Percentiles rank a stretch among this genome's conserved stretches.
Evolutionary conservation across 2,329 filamentous ascomycete species (phyloP).

Genomic region (Polychaeton citri): DNA sequence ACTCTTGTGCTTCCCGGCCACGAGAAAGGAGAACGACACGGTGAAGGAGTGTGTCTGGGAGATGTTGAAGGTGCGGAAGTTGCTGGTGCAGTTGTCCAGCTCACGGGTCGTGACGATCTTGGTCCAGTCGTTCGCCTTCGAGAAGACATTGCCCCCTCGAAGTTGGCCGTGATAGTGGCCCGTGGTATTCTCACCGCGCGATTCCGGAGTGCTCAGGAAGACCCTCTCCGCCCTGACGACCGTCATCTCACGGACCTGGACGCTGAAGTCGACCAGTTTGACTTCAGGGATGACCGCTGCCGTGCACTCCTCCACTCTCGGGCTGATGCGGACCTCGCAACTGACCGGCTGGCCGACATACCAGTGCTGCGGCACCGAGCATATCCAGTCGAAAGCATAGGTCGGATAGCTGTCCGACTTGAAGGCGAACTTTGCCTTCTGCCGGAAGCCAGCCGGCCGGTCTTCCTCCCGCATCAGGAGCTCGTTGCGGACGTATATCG

Average conservation of each 20-base stretch:
- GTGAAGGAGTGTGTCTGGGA: slow-evolving; percentile 2
- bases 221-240: slow-evolving; percentile 1
- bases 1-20: slow-evolving; percentile 1
- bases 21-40: slow-evolving; percentile 1
- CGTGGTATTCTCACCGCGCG: neutral
- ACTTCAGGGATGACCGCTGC: slow-evolving; percentile 3
- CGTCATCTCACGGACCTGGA: neutral
- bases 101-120: slow-evolving; percentile 1
- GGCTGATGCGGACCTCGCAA: slow-evolving; percentile 1
- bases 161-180: neutral
- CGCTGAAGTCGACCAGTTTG: neutral
- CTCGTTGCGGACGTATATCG: slow-evolving; percentile 8
- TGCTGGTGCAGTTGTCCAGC: neutral
- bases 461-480: slow-evolving; percentile 9
- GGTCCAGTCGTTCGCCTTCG: slow-evolving; percentile 4
- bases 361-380: slow-evolving; percentile 6
- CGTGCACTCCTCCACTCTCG: slow-evolving; percentile 1
- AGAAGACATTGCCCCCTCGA: slow-evolving; percentile 1
- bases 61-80: slow-evolving; percentile 5
- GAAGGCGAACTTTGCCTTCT: slow-evolving; percentile 11
- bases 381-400: slow-evolving; percentile 8
- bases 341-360: slow-evolving; percentile 6
- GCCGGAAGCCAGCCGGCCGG: slow-evolving; percentile 9
- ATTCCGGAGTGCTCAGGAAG: neutral
- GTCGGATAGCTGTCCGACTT: slow-evolving; percentile 9